Conservation (phyloP, 257 asterid genomes). For the Solanum paucissectum region DNA sequence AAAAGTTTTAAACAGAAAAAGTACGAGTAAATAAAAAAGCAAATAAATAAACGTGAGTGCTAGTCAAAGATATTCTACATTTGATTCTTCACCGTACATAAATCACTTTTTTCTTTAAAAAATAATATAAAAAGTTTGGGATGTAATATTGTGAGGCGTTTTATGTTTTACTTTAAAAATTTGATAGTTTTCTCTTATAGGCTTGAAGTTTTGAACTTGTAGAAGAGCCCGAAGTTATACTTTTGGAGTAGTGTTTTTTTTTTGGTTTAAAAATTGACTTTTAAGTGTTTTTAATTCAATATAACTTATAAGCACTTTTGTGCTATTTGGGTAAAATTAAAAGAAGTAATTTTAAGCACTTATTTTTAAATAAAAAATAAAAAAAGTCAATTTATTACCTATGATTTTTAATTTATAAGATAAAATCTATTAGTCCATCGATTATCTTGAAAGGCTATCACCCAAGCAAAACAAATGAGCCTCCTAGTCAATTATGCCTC, state of each 20-base stretch:
- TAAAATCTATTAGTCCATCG: not conserved
- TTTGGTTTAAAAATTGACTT: not conserved
- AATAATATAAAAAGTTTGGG: not conserved
- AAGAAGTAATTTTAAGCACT: not conserved
- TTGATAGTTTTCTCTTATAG: not conserved
- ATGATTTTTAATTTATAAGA: not conserved
- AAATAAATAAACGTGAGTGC: not conserved
- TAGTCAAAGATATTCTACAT: not conserved
- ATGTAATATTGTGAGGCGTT: not conserved
- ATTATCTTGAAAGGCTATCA: no score
- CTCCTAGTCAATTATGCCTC: not conserved
- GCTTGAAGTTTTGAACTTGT: not conserved
- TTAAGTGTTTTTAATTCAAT: not conserved
- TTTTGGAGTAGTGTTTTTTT: not conserved
- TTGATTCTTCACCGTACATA: not conserved
- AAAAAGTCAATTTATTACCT: not conserved
- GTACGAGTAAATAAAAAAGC: no score
- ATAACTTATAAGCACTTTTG: no score
- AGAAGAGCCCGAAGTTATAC: not conserved
- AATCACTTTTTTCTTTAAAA: no score
- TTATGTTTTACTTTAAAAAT: no score
- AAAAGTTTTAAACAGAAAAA: not conserved
- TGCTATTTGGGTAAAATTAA: no score
- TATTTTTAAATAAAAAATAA: no score
- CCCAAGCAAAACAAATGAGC: not conserved